phyloP scores from a whole-genome alignment of 805 yeast genomes.

The Ogataea zsoltii region DNA sequence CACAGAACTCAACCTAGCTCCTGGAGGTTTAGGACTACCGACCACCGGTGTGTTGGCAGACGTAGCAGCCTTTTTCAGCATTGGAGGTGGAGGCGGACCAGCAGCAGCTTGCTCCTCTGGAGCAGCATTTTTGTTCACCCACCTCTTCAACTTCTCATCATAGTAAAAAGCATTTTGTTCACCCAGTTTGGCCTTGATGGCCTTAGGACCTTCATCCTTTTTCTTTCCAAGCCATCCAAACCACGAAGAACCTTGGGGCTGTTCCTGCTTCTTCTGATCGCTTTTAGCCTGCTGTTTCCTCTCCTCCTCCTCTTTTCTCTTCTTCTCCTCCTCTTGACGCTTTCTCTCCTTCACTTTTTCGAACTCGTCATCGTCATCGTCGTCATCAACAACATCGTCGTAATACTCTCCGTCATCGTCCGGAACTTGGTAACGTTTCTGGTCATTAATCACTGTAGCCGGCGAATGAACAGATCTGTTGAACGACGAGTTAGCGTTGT shows the following conservation, averaged over 20 bases:
- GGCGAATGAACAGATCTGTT: slow-evolving; percentile 18
- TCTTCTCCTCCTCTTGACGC: slow-evolving; percentile 32
- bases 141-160: slow-evolving; percentile 81
- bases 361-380: slow-evolving; percentile 47
- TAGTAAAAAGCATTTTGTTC: slow-evolving; percentile 70
- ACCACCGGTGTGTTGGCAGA: slow-evolving; percentile 37
- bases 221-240: slow-evolving; percentile 63
- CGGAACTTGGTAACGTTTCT: slow-evolving; percentile 29
- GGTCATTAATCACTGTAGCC: slow-evolving; percentile 26
- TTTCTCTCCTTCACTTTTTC: slow-evolving; percentile 24
- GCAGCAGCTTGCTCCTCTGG: slow-evolving; percentile 61
- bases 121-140: slow-evolving; percentile 75
- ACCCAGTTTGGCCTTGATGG: slow-evolving; percentile 84
- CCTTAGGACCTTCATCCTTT: slow-evolving; percentile 60
- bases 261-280: slow-evolving; percentile 19
- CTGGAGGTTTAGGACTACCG: slow-evolving; percentile 30
- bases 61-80: slow-evolving; percentile 42
- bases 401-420: slow-evolving; percentile 32
- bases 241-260: slow-evolving; percentile 39
- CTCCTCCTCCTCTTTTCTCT: slow-evolving; percentile 19
- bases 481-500: not conserved
- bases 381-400: slow-evolving; percentile 35
- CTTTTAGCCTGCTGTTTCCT: slow-evolving; percentile 12
- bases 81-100: slow-evolving; percentile 73
- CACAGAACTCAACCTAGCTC: not conserved